Base-by-base conservation (phyloP, 805 yeast species). In the Jamesozyma lodderae region DNA sequence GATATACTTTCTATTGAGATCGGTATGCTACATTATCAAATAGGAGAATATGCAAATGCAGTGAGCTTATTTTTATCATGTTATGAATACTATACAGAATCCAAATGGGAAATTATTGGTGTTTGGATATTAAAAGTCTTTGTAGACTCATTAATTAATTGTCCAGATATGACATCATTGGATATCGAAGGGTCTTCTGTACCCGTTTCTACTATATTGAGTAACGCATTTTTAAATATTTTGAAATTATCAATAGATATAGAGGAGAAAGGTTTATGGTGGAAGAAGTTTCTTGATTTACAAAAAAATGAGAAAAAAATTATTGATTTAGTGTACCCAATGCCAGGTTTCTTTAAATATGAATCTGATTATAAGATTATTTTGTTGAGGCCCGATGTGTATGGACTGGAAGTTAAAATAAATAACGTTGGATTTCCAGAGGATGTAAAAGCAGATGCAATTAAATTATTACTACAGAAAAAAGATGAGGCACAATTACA, bases 31-130 rank as follows among this genome's bases (percentile, higher is more conserved):
- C 77, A 80, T 42, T 79, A 73, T 53, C 75, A 73, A 46, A 62
- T 66, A 22, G 61, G 70, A 3, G 68, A 81, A 24, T 80, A 74
- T 47, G 68, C 69, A 26, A 70, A 72, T 31, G 80, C 95, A 1
- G 70, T 77, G 13, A 63, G 70, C 4, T 74, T 83, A 3, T 63
- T 90, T 10, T 74, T 75, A 27, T 74, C 77, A 7, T 77, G 92
- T 2, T 84, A 83, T 33, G 75, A 73, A 27, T 75, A 75, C 39
- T 87, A 82, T 51, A 69, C 72, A 6, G 60, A 68, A 15, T 74
- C 78, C 33, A 85, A 87, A 1, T 88, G 96, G 96, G 72, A 72
- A 36, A 58, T 64, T 32, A 74, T 86, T 52, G 83, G 94, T 1
- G 69, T 75, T 5, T 60, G 70, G n/a, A 59, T 90, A 14, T 65